phyloP scores from a whole-genome alignment of 768 basidiomycete genomes.

The Suillus paluster region DNA sequence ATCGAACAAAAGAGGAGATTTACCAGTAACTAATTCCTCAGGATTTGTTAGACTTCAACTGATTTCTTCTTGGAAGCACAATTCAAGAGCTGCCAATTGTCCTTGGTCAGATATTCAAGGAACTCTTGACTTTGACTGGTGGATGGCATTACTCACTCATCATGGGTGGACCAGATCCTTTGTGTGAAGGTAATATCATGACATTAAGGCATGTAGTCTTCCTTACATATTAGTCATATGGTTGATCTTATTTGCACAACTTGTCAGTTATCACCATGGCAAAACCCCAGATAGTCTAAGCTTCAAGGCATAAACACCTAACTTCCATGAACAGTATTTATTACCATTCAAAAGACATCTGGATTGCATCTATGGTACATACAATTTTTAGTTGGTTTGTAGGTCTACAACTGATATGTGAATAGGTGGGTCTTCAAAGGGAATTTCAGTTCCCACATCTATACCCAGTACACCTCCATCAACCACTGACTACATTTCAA shows the following conservation, averaged over 20 bases:
- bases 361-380: background rate
- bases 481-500: background rate
- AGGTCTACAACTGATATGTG: background rate
- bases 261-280: background rate
- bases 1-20: background rate
- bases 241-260: background rate
- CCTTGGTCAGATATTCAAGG: background rate
- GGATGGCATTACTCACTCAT: background rate
- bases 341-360: background rate
- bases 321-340: background rate
- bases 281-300: background rate
- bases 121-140: background rate
- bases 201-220: background rate
- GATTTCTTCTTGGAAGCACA: background rate
- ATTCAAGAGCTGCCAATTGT: background rate
- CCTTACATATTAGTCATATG: no score
- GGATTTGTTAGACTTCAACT: background rate
- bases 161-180: background rate
- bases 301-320: background rate
- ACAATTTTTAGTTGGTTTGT: background rate
- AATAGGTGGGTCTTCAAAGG: background rate
- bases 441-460: background rate
- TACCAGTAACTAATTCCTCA: background rate
- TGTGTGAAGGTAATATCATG: background rate
- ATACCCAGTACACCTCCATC: background rate